Base-by-base conservation (phyloP, 345 rosid genomes). In the Aquilaria sinensis region DNA sequence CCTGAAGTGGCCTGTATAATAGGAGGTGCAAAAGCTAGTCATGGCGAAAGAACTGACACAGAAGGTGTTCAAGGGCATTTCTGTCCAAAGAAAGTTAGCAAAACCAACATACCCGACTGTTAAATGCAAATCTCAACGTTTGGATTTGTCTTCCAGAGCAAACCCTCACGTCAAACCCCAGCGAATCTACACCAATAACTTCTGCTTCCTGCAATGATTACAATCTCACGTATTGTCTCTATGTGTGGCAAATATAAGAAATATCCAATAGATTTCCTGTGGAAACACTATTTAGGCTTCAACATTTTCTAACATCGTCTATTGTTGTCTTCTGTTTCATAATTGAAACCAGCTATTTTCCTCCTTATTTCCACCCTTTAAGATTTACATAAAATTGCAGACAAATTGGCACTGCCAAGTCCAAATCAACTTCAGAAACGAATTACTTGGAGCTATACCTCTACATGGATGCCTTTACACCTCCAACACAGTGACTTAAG, bases 101-200 rank as follows among this genome's bases (percentile, higher is more conserved):
- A 31, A 31, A 51, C 37, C 8, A 14, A 34, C 74, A 57, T 88
- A 94, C 99, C 92, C 78, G 79, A 63, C 82, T 56, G 51, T 63
- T 74, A 70, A 92, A 92, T 64, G 86, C 68, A 73, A 86, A 84
- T 58, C 98, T 85, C 74, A 93, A 67, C 15, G 97, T 84, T 61
- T 88, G 86, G 59, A 94, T 76, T 70, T 88, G 86, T 4, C 90
- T 81, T 75, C 89, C 99, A 61, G 88, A 83, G 57, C 99, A 94
- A 68, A 83, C 84, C 74, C 97, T 85, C 67, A 83, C 67, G 74
- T 82, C 86, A 64, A 93, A 90, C 32, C 98, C 98, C 16, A 88
- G 77, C 43, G 96, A 84, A 77, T 93, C 98, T 47, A 93, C 61
- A 46, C 75, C 76, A 52, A 76, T 80, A 57, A 90, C 59, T 60